These are phyloP conservation scores for Rubia yunnanensis DNA, from an alignment of 257 asterid genomes.

Conservation along the genomic window DNA sequence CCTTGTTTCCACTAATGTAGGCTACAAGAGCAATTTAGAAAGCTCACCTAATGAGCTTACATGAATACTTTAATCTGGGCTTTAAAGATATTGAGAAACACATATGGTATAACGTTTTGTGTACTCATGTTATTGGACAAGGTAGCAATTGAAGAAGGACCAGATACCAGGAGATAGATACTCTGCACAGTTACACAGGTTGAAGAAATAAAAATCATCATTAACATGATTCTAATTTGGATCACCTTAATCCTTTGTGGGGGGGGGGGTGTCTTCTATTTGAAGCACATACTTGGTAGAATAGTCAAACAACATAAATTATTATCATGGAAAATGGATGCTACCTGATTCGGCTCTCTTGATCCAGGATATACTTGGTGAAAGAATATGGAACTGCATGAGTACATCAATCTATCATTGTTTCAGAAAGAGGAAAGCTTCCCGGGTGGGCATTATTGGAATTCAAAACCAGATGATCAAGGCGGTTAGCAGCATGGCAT, in stretches of 20 bases:
- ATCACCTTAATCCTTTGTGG: slow-evolving; percentile 6
- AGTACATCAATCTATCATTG: no score
- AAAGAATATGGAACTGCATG: background rate
- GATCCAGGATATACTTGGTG: slow-evolving; percentile 12
- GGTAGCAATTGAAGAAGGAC: slow-evolving; percentile 3
- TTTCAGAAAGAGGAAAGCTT: no score
- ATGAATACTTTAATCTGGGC: no score
- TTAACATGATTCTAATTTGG: slow-evolving; percentile 4
- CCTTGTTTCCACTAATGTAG: no score
- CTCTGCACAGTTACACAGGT: background rate
- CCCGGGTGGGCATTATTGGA: slow-evolving; percentile 42
- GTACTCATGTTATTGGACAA: slow-evolving; percentile 1
- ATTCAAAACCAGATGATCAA: no score
- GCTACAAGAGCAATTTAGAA: no score
- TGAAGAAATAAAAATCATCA: slow-evolving; percentile 3
- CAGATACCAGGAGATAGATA: background rate
- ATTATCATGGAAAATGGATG: background rate
- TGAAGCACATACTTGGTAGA: slow-evolving; percentile 5
- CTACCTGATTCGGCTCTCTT: slow-evolving; percentile 18
- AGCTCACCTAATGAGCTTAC: no score
- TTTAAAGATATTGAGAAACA: no score
- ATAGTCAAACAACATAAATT: slow-evolving; percentile 2
- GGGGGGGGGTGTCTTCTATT: slow-evolving; percentile 1
- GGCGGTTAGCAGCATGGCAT: no score
- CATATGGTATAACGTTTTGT: no score